phyloP scores from a whole-genome alignment of 2,329 filamentous ascomycete species.

The Colletotrichum tofieldiae region DNA sequence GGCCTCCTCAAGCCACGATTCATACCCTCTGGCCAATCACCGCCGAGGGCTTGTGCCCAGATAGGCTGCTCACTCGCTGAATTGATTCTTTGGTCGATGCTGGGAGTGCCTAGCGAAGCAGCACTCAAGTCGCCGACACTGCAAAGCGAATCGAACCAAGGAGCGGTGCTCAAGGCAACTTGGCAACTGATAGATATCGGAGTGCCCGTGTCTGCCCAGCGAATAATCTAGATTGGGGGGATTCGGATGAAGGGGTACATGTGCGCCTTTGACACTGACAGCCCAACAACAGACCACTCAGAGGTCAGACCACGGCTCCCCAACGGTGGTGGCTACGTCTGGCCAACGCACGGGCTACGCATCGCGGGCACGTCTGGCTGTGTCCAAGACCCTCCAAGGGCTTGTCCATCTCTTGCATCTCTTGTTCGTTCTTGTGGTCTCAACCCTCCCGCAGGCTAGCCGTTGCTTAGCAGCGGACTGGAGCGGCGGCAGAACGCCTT shows the following conservation, averaged over 20 bases:
- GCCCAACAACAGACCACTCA: background rate
- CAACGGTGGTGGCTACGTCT: slow-evolving; percentile 13
- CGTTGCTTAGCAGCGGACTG: slow-evolving; percentile 20
- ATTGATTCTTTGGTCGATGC: background rate
- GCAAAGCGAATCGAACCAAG: background rate
- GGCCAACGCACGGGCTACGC: background rate
- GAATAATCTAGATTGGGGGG: background rate
- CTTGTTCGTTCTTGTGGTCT: slow-evolving; percentile 28
- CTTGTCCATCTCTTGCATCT: slow-evolving; percentile 37
- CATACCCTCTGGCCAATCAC: slow-evolving; percentile 34
- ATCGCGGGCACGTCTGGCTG: background rate
- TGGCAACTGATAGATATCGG: slow-evolving; percentile 8
- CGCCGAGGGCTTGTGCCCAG: background rate
- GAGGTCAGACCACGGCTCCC: background rate
- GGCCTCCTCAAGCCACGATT: slow-evolving; percentile 35
- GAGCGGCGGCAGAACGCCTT: slow-evolving; percentile 15
- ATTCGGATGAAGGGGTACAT: background rate
- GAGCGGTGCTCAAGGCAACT: background rate
- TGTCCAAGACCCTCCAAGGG: slow-evolving; percentile 1
- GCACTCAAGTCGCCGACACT: background rate
- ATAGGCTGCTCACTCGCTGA: slow-evolving; percentile 18
- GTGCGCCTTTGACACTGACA: slow-evolving; percentile 11
- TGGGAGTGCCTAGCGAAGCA: slow-evolving; percentile 21
- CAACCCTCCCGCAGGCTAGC: slow-evolving; percentile 16
- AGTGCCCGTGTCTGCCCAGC: slow-evolving; percentile 24